Evolutionary conservation across 2,329 filamentous ascomycete species (phyloP).

Genomic region (Arthroderma uncinatum): DNA sequence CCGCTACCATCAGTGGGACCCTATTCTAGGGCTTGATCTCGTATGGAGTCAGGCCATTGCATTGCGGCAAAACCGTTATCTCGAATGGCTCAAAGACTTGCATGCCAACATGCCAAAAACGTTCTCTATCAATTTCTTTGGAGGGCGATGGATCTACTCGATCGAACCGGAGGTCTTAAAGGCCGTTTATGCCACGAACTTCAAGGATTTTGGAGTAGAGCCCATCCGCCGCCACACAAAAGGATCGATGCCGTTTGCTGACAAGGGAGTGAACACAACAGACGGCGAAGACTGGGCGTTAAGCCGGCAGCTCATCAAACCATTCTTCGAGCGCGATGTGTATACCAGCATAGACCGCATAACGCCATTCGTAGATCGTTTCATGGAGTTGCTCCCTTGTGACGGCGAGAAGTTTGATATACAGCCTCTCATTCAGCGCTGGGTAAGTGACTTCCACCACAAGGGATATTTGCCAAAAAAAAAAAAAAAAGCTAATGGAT

Average conservation of each 20-base stretch:
- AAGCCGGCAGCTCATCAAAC: conserved; percentile 11
- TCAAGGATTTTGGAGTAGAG: conserved; percentile 11
- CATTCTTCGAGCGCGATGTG: conserved; percentile 10
- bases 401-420: conserved; percentile 11
- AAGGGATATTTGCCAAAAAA: not conserved
- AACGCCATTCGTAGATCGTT: not conserved
- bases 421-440: conserved; percentile 13
- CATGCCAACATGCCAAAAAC: not conserved
- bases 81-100: not conserved
- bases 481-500: not conserved
- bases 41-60: not conserved
- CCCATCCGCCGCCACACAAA: conserved; percentile 8
- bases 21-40: not conserved
- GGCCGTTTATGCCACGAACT: not conserved
- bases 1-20: not conserved
- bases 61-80: not conserved
- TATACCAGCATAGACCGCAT: conserved; percentile 1
- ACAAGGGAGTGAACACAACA: conserved; percentile 8
- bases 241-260: not conserved
- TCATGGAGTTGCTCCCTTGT: not conserved
- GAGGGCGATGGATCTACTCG: not conserved
- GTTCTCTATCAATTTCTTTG: not conserved
- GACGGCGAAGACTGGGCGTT: conserved; percentile 12
- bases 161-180: not conserved
- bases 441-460: conserved; percentile 6